Conservation (phyloP, 1,284 basidiomycete species). For the Rhodotorula sp. region DNA sequence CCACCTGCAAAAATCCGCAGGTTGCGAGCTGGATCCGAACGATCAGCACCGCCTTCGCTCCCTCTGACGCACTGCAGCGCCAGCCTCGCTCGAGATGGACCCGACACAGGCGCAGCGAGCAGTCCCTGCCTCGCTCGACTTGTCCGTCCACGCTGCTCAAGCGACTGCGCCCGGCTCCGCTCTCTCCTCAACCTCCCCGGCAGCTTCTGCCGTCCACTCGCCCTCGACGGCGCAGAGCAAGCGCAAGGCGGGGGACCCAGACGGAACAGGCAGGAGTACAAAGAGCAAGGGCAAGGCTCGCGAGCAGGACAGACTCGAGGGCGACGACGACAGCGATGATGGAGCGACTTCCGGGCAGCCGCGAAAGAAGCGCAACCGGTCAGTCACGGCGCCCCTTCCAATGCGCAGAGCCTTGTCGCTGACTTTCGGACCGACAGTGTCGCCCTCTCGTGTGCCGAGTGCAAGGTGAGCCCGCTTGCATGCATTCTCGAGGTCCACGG, state of each 20-base stretch:
- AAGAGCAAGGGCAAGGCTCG: slow-evolving; percentile 8
- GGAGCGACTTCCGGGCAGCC: background rate
- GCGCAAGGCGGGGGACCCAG: background rate
- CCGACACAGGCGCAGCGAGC: background rate
- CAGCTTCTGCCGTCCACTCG: background rate
- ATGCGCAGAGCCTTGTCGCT: no score
- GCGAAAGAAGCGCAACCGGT: slow-evolving; percentile 28
- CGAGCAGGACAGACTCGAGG: background rate
- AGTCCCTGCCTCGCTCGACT: background rate
- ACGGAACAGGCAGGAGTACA: background rate
- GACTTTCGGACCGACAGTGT: slow-evolving; percentile 1
- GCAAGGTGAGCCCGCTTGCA: slow-evolving; percentile 21
- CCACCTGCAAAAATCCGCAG: no score
- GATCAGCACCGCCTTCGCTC: no score
- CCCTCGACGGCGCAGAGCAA: slow-evolving; percentile 1
- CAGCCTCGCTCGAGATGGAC: background rate
- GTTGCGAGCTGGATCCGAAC: no score
- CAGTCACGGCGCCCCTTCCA: background rate
- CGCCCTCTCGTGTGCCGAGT: slow-evolving; percentile 40
- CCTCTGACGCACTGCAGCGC: background rate
- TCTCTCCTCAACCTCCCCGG: background rate
- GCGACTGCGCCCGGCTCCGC: background rate
- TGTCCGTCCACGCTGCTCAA: background rate
- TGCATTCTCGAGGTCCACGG: no score
- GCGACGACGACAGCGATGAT: background rate